Percentiles rank a stretch among this genome's conserved stretches.
phyloP scores from a whole-genome alignment of 176 grass and related monocot species.

The Carex parvula region DNA sequence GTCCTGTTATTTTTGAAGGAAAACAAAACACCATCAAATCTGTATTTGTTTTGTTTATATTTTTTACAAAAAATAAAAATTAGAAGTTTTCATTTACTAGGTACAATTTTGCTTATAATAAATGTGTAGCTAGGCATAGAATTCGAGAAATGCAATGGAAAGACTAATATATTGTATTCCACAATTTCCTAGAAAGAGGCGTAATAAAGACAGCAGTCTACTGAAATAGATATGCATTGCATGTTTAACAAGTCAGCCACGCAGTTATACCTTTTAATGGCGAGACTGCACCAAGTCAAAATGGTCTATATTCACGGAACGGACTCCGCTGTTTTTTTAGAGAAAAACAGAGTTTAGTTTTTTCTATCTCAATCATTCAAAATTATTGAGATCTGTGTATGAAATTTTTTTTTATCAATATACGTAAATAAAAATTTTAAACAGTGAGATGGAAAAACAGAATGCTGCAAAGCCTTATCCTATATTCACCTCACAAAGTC shows the following conservation, averaged over 20 bases:
- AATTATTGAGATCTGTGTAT: too few species aligned
- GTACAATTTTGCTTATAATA: neutral
- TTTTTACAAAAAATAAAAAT: too few species aligned
- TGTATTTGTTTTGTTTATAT: too few species aligned
- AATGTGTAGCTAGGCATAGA: neutral
- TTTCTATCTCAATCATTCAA: too few species aligned
- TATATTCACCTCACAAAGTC: neutral
- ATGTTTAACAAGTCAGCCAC: neutral
- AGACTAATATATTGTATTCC: neutral
- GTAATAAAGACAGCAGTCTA: slow-evolving; percentile 5
- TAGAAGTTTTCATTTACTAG: too few species aligned
- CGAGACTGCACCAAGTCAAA: neutral
- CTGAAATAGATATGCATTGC: neutral
- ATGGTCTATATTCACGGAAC: neutral
- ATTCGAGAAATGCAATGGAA: neutral
- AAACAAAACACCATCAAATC: too few species aligned
- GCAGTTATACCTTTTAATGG: slow-evolving; percentile 11
- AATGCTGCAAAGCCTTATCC: neutral
- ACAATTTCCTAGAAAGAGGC: neutral
- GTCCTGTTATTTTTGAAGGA: too few species aligned
- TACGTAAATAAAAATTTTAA: too few species aligned
- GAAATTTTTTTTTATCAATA: too few species aligned
- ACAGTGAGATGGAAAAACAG: too few species aligned
- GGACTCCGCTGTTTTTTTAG: too few species aligned
- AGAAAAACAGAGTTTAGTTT: too few species aligned